These are phyloP conservation scores for Sarocladium oryzae DNA, from an alignment of 2,329 filamentous ascomycete species.

Conservation along the genomic window DNA sequence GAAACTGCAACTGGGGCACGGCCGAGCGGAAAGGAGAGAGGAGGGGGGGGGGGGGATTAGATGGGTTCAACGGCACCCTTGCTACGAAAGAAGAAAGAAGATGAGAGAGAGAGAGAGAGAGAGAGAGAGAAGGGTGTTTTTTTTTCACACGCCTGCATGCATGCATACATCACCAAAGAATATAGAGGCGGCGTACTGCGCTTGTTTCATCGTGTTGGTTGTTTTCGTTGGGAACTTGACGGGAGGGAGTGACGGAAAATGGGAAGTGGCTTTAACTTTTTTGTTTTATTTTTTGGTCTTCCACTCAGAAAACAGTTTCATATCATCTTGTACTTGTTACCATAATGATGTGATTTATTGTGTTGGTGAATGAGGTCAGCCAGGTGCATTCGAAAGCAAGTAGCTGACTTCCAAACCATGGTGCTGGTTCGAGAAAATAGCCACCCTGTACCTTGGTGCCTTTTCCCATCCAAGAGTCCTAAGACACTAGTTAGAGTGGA, in stretches of 20 bases:
- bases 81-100: neutral
- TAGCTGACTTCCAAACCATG: no score
- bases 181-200: conserved; percentile 2
- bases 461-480: no score
- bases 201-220: neutral
- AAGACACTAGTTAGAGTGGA: no score
- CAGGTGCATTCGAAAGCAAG: no score
- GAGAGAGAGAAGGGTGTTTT: neutral
- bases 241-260: neutral
- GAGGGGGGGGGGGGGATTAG: neutral
- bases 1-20: neutral
- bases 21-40: neutral
- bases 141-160: neutral
- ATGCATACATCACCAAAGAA: neutral
- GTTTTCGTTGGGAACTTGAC: neutral
- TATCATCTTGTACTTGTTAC: no score
- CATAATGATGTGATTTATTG: no score
- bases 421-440: no score
- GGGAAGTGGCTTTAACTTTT: neutral
- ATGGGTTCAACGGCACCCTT: neutral
- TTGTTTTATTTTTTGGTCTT: neutral
- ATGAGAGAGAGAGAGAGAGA: neutral
- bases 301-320: neutral
- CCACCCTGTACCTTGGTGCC: no score
- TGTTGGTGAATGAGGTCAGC: no score